phyloP scores from a whole-genome alignment of 768 basidiomycete species.

The Phanerochaete sordida region DNA sequence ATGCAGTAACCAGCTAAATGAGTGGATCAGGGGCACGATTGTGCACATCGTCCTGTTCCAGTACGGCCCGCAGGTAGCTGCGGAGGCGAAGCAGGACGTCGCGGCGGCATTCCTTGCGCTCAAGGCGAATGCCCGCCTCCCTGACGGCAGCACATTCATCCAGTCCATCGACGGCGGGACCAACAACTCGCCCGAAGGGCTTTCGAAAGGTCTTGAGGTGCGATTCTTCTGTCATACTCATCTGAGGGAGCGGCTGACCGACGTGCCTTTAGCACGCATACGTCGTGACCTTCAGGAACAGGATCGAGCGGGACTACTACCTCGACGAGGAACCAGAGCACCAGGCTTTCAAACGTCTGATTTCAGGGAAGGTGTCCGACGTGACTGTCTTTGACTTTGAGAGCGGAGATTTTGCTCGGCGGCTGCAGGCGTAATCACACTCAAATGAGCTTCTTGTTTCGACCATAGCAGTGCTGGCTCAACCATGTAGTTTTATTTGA shows the following conservation, averaged over 20 bases:
- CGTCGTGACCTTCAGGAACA: not conserved
- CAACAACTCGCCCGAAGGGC: slow-evolving; percentile 8
- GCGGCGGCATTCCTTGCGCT: slow-evolving; percentile 9
- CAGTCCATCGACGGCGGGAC: slow-evolving; percentile 5
- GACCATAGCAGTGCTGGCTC: no score
- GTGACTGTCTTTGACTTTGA: slow-evolving; percentile 5
- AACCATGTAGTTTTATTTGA: no score
- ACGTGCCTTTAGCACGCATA: not conserved
- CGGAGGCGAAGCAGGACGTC: not conserved
- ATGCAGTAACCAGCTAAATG: no score
- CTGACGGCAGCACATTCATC: slow-evolving; percentile 2
- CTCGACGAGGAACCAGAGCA: slow-evolving; percentile 3
- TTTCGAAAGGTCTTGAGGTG: slow-evolving; percentile 4
- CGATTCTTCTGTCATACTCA: not conserved
- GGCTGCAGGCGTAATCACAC: not conserved
- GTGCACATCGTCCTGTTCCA: slow-evolving; percentile 11
- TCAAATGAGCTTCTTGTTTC: no score
- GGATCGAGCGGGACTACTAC: slow-evolving; percentile 7
- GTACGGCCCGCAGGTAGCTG: not conserved
- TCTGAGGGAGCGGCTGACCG: not conserved
- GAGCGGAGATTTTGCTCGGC: slow-evolving; percentile 3
- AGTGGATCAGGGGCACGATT: not conserved
- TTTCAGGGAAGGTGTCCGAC: not conserved
- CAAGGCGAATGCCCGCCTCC: slow-evolving; percentile 2
- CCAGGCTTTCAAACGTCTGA: not conserved